Base-by-base conservation (phyloP, 2,329 filamentous ascomycete genomes). In the Fusarium albidum region DNA sequence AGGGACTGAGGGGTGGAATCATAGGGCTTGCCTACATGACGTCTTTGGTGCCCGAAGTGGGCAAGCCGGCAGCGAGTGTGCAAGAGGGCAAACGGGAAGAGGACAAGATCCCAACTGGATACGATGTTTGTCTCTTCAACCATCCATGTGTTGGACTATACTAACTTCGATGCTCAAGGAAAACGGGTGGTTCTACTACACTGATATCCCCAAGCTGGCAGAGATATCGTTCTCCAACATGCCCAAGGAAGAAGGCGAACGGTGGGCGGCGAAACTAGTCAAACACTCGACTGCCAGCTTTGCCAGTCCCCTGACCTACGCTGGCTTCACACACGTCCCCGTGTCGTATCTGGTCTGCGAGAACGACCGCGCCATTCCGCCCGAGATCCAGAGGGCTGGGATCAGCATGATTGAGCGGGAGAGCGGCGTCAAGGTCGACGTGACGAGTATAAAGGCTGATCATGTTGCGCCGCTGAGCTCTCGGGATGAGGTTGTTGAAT, bases 281-380 rank as follows among this genome's bases (percentile, higher is more conserved):
- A 42, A 42, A 11, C 76, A 79, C 40, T 75, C 72, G 0, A 55
- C 65, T 9, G 49, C 64, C 10, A 69, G 66, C 37, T 78, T 78
- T 54, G 47, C 37, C 0, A 66, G 65, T 15, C 55, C 63, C 4
- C 53, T 79, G 33, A 75, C 71, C 2, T 67, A 78, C 56, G 52
- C 70, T 3, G 75, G 74, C 1, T 79, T 77, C 53, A 73, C 72
- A 48, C 68, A 77, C 29, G 63, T 76, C 2, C 72, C 72, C 0
- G 71, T 73, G 3, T 76, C 71, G 1, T 79, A 73, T 51, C 59
- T 79, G 9, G 3, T 78, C 11, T 73, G 71, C 32, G 70, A 73
- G 37, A 53, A 69, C 0, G 75, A 79, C 51, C 37, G 21, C 12
- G 12, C 49, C 11, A 49, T 46, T 17, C 12, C 25, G 9, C 61